These are phyloP conservation scores for Sabuloglossum arenarium DNA, from an alignment of 495 filamentous ascomycete genomes.

Conservation along the genomic window DNA sequence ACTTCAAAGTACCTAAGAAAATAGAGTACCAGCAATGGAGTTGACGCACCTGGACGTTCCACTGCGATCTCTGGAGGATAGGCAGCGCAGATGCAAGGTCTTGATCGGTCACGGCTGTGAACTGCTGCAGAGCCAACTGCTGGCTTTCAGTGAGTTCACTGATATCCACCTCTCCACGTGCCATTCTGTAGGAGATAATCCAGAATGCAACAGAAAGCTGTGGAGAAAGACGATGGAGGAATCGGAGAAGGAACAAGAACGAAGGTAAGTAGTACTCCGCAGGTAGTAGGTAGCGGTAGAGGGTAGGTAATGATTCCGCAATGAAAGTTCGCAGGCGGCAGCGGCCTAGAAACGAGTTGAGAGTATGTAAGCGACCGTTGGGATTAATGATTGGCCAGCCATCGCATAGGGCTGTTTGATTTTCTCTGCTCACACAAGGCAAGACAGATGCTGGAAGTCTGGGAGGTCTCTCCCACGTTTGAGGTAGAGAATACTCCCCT, in stretches of 20 bases:
- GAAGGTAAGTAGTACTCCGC: neutral
- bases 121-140: constrained; percentile 66
- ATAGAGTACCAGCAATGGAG: no score
- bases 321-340: neutral
- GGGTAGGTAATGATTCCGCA: neutral
- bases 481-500: neutral
- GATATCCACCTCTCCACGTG: constrained; percentile 31
- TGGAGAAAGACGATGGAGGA: neutral
- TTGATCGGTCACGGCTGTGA: constrained; percentile 72
- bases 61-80: constrained; percentile 65
- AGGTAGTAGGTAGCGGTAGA: neutral
- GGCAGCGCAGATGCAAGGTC: constrained; percentile 57
- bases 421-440: neutral
- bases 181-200: neutral
- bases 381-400: neutral
- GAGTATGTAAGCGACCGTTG: neutral
- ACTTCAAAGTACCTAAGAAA: no score
- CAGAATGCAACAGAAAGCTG: neutral
- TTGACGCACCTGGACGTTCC: constrained; percentile 83
- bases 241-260: neutral
- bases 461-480: neutral
- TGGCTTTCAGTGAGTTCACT: constrained; percentile 50
- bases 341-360: neutral
- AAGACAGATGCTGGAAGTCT: neutral
- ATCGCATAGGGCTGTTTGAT: neutral